Evolutionary conservation across 768 basidiomycete species (phyloP).

Genomic region (Leccinum incarnatum): DNA sequence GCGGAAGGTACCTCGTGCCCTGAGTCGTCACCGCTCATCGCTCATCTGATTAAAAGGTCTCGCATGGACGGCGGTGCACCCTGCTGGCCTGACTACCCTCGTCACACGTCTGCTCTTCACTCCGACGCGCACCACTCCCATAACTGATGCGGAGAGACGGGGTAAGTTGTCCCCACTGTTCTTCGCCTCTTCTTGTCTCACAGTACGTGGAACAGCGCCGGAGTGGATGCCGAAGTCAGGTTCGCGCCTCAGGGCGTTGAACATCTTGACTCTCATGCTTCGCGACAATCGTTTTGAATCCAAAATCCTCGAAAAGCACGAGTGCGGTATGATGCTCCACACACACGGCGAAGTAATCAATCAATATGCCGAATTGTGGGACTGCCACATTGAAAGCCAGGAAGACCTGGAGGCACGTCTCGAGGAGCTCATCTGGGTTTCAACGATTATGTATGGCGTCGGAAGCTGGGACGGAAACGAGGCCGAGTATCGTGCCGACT

Average conservation of each 20-base stretch:
- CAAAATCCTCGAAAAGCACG: conserved; percentile 28
- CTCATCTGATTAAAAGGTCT: conserved; percentile 43
- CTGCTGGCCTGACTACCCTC: conserved; percentile 33
- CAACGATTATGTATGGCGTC: conserved; percentile 55
- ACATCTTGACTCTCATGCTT: conserved; percentile 53
- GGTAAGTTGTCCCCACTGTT: conserved; percentile 1
- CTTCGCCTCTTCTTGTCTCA: conserved; percentile 1
- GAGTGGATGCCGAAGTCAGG: conserved; percentile 26
- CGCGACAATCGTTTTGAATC: conserved; percentile 41
- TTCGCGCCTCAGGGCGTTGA: conserved; percentile 43
- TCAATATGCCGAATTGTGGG: conserved; percentile 47
- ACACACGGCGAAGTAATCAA: conserved; percentile 42
- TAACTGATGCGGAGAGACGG: conserved; percentile 21
- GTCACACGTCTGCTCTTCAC: conserved; percentile 35
- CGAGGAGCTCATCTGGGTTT: conserved; percentile 61
- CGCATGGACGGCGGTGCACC: conserved; percentile 54
- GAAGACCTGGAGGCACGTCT: conserved; percentile 48
- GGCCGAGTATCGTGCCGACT: conserved; percentile 55
- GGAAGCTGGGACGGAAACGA: conserved; percentile 35
- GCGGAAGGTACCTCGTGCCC: conserved; percentile 37
- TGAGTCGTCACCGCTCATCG: neutral
- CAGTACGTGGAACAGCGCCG: conserved; percentile 10
- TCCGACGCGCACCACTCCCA: conserved; percentile 18
- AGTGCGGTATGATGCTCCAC: conserved; percentile 35
- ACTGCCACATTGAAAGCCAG: conserved; percentile 34